Evolutionary conservation across 257 asterid genomes (phyloP).

Genomic region (Przewalskia tangutica): DNA sequence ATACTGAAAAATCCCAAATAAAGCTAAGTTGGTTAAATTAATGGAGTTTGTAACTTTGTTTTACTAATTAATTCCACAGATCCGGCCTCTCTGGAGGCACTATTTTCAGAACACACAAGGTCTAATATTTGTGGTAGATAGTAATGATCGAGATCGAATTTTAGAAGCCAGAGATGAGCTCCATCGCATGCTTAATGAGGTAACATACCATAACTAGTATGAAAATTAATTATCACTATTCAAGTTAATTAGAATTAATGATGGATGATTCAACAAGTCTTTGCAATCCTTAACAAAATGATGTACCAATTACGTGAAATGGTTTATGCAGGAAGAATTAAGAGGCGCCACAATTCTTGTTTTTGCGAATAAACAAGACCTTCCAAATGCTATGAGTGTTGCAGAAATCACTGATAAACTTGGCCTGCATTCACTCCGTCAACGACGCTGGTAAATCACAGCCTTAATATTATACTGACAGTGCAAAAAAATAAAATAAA

Average conservation of each 20-base stretch:
- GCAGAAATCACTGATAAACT: conserved; percentile 39
- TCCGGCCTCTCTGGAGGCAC: conserved; percentile 40
- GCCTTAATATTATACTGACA: not conserved
- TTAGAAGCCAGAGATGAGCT: conserved; percentile 41
- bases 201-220: not conserved
- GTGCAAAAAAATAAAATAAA: not conserved
- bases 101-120: conserved; percentile 40
- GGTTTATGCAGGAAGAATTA: conserved; percentile 25
- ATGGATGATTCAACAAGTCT: not conserved
- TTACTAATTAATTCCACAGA: conserved; percentile 12
- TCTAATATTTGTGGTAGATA: conserved; percentile 41
- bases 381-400: conserved; percentile 34
- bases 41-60: not conserved
- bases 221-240: too few species aligned
- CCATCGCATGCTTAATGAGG: conserved; percentile 39
- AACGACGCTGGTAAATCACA: conserved; percentile 27
- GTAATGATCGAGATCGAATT: conserved; percentile 32
- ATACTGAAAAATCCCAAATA: not conserved
- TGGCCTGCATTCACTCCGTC: conserved; percentile 28
- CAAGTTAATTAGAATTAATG: not conserved
- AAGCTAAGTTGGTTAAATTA: not conserved
- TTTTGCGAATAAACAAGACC: conserved; percentile 41
- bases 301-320: too few species aligned
- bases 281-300: too few species aligned
- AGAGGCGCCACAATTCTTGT: conserved; percentile 28